Percentiles rank a stretch among this genome's conserved stretches.
Evolutionary conservation across 495 filamentous ascomycete genomes (phyloP).

Genomic region (Lasiosphaeria ovina): DNA sequence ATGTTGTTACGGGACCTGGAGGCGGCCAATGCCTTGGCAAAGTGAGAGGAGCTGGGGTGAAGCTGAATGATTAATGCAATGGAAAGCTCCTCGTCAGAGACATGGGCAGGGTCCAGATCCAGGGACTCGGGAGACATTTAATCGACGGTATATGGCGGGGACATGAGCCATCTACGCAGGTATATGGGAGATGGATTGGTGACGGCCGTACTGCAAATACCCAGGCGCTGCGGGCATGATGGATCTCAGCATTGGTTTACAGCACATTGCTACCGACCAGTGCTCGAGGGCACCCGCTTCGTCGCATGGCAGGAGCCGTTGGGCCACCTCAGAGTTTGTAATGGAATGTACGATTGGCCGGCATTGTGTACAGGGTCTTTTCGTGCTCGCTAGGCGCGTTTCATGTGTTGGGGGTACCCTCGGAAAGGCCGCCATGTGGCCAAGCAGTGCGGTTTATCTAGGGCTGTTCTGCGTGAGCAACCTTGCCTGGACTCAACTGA

Average conservation of each 20-base stretch:
- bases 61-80: too few relatives aligned
- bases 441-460: not conserved
- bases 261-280: not conserved
- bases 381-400: not conserved
- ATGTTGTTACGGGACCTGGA: not conserved
- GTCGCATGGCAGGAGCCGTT: not conserved
- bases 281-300: not conserved
- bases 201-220: too few relatives aligned
- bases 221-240: too few relatives aligned
- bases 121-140: too few relatives aligned
- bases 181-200: too few relatives aligned
- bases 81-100: too few relatives aligned
- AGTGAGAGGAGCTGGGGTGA: too few relatives aligned
- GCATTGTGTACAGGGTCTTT: conserved; percentile 13
- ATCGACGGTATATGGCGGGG: too few relatives aligned
- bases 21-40: not conserved
- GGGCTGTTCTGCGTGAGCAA: not conserved
- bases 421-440: not conserved
- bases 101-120: too few relatives aligned
- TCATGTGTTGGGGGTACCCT: not conserved
- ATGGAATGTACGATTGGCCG: conserved; percentile 20
- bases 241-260: conserved; percentile 38
- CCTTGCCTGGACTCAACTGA: too few relatives aligned
- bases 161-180: too few relatives aligned
- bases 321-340: conserved; percentile 1